Conservation (phyloP, 2,329 filamentous ascomycete genomes). For the Neofusicoccum laricinum region DNA sequence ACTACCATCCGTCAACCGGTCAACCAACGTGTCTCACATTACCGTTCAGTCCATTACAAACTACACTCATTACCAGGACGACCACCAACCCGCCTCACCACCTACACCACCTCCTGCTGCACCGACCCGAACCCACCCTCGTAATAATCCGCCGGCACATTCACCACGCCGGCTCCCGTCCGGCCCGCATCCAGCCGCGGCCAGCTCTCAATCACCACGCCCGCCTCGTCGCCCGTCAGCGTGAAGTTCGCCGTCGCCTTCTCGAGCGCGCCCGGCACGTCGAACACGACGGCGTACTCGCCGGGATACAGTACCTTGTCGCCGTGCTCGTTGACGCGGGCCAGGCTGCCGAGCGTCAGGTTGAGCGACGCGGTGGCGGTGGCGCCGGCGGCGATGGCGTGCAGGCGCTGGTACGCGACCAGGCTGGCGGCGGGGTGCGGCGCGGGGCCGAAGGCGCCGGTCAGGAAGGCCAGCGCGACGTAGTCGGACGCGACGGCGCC, state of each 20-base stretch:
- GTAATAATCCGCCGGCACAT: conserved; percentile 27
- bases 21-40: no score
- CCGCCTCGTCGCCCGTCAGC: conserved; percentile 43
- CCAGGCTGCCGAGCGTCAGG: conserved; percentile 49
- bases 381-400: conserved; percentile 34
- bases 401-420: conserved; percentile 49
- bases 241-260: conserved; percentile 43
- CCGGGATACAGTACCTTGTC: conserved; percentile 55
- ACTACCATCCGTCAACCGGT: no score
- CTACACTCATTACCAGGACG: no score
- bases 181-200: conserved; percentile 25
- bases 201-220: conserved; percentile 40
- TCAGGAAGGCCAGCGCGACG: conserved; percentile 51
- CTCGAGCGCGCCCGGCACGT: conserved; percentile 23
- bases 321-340: conserved; percentile 50
- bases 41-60: no score
- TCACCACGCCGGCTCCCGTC: background rate
- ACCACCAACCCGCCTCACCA: background rate
- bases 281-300: conserved; percentile 38
- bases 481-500: conserved; percentile 50
- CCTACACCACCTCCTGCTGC: background rate
- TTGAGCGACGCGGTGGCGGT: conserved; percentile 35
- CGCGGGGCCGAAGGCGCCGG: conserved; percentile 46
- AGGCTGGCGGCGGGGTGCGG: conserved; percentile 55
- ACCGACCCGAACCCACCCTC: conserved; percentile 26